Base-by-base conservation (phyloP, 2,329 filamentous ascomycete species). In the Pseudopithomyces maydicus region DNA sequence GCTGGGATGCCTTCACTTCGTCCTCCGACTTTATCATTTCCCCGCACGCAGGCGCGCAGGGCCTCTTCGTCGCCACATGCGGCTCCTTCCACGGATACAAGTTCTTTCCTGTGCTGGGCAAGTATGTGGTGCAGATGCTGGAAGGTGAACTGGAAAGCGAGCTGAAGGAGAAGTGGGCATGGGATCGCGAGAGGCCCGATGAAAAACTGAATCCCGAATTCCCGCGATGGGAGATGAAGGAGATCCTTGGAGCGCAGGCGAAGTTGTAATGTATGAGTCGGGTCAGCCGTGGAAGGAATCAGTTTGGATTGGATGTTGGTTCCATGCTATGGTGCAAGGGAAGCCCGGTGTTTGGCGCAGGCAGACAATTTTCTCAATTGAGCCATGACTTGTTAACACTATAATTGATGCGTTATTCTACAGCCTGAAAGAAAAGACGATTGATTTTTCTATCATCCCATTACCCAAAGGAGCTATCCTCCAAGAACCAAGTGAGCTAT, bases 1-100 rank as follows among this genome's bases (percentile, higher is more conserved):
- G 87, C 80, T 90, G 87, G 87, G 87, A 89, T 61, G 87, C 86
- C 10, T 84, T 88, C 63, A 84, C 81, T 0, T 80, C 81, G 1
- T 78, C 78, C n/a, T 83, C 83, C 22, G 80, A 85, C 56, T 85
- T 82, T 66, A 76, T 86, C 33, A 78, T 87, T 45, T 80, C 83
- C 41, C 77, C 78, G 45, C 80, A 85, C 43, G 81, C 82, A 0
- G 71, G 59, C 3, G 80, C 78, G 54, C 64, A 75, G 52, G 67
- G 74, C 11, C 71, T 88, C 0, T 82, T 85, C 64, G 77, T 88
- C 1, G 85, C 84, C 1, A 87, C 85, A 0, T 86, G 84, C 1
- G 86, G 86, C 0, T 83, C 80, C 36, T 86, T 86, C 1, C 85
- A 88, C 66, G 85, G 78, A 0, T 88, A 86, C 70, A 87, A 87